Evolutionary conservation across 2,329 filamentous ascomycete genomes (phyloP).

Genomic region (Scorias spongiosa): DNA sequence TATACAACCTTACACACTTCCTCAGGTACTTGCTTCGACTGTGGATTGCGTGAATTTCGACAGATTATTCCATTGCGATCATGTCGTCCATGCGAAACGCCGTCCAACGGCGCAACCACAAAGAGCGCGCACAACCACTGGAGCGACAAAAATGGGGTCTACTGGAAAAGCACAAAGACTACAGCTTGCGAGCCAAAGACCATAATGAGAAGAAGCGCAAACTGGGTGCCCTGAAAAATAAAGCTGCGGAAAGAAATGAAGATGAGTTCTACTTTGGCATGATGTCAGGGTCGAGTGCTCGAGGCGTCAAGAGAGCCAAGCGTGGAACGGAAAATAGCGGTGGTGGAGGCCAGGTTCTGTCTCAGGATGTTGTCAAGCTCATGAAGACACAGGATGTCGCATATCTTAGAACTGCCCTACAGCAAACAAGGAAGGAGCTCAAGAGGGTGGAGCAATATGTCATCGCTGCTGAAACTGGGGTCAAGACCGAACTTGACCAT

Average conservation of each 20-base stretch:
- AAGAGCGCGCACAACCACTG: conserved; percentile 74
- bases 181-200: conserved; percentile 48
- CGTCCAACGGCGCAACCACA: conserved; percentile 69
- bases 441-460: conserved; percentile 30
- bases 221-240: conserved; percentile 42
- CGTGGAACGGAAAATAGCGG: conserved; percentile 27
- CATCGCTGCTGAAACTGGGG: conserved; percentile 23
- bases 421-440: conserved; percentile 38
- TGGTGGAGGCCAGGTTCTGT: conserved; percentile 25
- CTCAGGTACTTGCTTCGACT: too few relatives aligned
- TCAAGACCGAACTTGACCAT: conserved; percentile 18
- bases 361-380: conserved; percentile 44
- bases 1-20: too few relatives aligned
- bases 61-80: not conserved
- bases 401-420: conserved; percentile 43
- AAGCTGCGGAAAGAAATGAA: conserved; percentile 45
- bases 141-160: conserved; percentile 78
- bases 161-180: conserved; percentile 88
- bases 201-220: conserved; percentile 47
- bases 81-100: conserved; percentile 47
- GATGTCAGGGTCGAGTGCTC: conserved; percentile 38
- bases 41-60: too few relatives aligned
- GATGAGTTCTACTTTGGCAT: conserved; percentile 54
- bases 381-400: conserved; percentile 51
- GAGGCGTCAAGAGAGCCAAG: conserved; percentile 28